phyloP scores from a whole-genome alignment of 768 basidiomycete genomes.

The Cyathus striatus region DNA sequence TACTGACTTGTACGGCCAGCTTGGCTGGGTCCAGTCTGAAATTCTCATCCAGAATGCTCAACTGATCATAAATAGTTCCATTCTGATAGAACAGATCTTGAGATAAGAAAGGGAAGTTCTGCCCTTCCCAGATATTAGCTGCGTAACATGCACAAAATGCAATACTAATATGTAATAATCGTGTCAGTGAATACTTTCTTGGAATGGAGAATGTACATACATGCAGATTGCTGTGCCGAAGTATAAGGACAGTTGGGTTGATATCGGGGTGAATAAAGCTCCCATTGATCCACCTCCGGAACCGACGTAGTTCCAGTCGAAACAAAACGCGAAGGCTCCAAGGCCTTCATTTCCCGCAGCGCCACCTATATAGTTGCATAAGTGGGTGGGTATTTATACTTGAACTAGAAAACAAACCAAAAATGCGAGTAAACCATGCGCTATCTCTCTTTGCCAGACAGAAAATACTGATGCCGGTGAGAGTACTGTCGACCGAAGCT shows the following conservation, averaged over 20 bases:
- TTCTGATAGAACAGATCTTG: slow-evolving; percentile 48
- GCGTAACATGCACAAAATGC: slow-evolving; percentile 39
- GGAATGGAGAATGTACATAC: too few species aligned
- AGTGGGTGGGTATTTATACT: neutral
- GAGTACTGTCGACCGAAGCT: slow-evolving; percentile 21
- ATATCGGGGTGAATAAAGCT: slow-evolving; percentile 46
- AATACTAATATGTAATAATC: slow-evolving; percentile 27
- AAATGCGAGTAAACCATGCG: slow-evolving; percentile 45
- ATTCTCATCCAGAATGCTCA: slow-evolving; percentile 50
- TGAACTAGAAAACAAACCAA: slow-evolving; percentile 27
- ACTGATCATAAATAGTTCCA: slow-evolving; percentile 35
- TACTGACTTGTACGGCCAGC: slow-evolving; percentile 37
- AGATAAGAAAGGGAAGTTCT: slow-evolving; percentile 56
- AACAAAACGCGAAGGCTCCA: slow-evolving; percentile 50
- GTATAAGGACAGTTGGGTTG: slow-evolving; percentile 46
- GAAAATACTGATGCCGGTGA: slow-evolving; percentile 57
- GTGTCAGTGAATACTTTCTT: too few species aligned
- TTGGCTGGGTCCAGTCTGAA: slow-evolving; percentile 42
- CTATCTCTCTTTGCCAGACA: slow-evolving; percentile 47
- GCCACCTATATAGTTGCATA: slow-evolving; percentile 27
- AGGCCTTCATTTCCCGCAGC: slow-evolving; percentile 61
- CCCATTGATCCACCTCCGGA: slow-evolving; percentile 40
- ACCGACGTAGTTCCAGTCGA: slow-evolving; percentile 61
- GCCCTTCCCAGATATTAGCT: slow-evolving; percentile 51
- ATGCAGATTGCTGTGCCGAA: slow-evolving; percentile 47